A percentile compares a stretch with the other conserved stretches of the same genome.
phyloP scores from a whole-genome alignment of 1,284 basidiomycete species.

The Fomitopsis palustris region DNA sequence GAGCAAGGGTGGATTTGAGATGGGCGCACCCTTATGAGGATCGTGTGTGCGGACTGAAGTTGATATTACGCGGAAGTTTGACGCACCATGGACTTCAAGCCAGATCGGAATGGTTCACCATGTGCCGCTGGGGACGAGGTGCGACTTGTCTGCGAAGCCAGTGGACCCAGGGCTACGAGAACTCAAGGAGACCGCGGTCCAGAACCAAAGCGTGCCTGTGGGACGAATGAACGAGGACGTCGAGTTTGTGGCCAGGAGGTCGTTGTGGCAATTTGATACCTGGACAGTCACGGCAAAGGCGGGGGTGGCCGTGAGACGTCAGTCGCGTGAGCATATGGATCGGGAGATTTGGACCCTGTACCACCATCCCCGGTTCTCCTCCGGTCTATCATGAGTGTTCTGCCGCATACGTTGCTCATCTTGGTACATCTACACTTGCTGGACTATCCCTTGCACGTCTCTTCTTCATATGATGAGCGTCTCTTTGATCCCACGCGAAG shows the following conservation, averaged over 20 bases:
- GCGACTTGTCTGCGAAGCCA: background rate
- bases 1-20: background rate
- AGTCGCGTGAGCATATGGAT: background rate
- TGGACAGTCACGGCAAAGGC: no score
- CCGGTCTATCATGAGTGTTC: constrained; percentile 6
- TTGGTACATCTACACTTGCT: constrained; percentile 49
- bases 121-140: background rate
- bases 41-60: background rate
- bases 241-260: no score
- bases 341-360: background rate
- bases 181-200: background rate
- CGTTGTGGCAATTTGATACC: no score
- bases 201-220: background rate
- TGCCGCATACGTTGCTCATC: constrained; percentile 34
- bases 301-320: background rate
- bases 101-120: background rate
- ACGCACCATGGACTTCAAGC: background rate
- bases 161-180: background rate
- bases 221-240: no score
- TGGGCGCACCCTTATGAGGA: background rate
- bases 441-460: constrained; percentile 39
- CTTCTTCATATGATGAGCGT: constrained; percentile 43
- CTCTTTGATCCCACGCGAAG: constrained; percentile 40
- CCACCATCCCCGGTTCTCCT: background rate
- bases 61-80: background rate